These are phyloP conservation scores for Phytophthora podocarpi DNA, from an alignment of 352 stramenopile species.

Conservation along the genomic window DNA sequence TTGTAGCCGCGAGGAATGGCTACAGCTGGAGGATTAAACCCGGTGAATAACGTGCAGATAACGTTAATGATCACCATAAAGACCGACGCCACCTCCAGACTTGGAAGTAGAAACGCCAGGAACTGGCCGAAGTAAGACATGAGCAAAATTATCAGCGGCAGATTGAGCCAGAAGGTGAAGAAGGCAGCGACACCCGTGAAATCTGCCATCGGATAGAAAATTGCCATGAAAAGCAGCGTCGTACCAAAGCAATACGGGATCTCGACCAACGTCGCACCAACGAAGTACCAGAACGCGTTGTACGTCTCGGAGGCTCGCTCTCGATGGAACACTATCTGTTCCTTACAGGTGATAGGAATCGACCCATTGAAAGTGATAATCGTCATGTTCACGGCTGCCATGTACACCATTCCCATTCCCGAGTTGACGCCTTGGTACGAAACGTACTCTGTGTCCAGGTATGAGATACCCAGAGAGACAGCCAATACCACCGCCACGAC, in stretches of 20 bases:
- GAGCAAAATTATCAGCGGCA: constrained; percentile 47
- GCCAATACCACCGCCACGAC: too few relatives aligned
- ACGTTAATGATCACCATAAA: constrained; percentile 37
- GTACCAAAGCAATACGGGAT: constrained; percentile 77
- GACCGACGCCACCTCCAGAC: constrained; percentile 34
- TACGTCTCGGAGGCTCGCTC: constrained; percentile 20
- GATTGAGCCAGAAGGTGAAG: constrained; percentile 53
- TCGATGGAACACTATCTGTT: constrained; percentile 14
- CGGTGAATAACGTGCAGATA: constrained; percentile 45
- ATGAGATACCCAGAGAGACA: constrained; percentile 56
- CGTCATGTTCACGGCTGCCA: too few relatives aligned
- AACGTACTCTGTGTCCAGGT: constrained; percentile 33
- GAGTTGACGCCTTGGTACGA: constrained; percentile 38
- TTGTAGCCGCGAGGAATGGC: constrained; percentile 38
- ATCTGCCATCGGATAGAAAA: constrained; percentile 57
- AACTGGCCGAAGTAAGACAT: constrained; percentile 54
- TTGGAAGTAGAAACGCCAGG: constrained; percentile 33
- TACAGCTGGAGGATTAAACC: constrained; percentile 36
- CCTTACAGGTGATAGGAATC: constrained; percentile 1
- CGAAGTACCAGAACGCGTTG: constrained; percentile 22
- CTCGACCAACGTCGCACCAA: constrained; percentile 78
- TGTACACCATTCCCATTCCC: constrained; percentile 44
- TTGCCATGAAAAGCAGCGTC: constrained; percentile 48
- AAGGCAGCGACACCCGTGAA: constrained; percentile 40
- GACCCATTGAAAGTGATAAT: constrained; percentile 8